A percentile compares a stretch with the other conserved stretches of the same genome.
These are phyloP conservation scores for Rhodamnia argentea DNA, from an alignment of 345 rosid genomes.

Conservation along the genomic window DNA sequence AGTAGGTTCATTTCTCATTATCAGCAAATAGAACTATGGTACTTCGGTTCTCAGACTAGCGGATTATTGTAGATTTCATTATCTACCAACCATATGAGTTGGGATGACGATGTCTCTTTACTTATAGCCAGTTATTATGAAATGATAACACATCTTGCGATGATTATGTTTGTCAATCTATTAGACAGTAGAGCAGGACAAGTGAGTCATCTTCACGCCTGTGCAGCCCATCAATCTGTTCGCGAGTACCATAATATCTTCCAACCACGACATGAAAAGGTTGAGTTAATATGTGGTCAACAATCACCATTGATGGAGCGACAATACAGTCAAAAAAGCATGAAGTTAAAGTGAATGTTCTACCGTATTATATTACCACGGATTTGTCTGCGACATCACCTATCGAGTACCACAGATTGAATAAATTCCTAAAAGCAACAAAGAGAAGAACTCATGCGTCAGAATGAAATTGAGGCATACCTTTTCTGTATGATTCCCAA, in stretches of 20 bases:
- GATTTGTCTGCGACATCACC: not conserved
- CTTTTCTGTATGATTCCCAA: constrained; percentile 87
- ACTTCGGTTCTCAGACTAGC: not conserved
- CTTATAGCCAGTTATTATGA: not conserved
- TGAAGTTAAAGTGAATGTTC: not conserved
- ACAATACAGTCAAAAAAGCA: not conserved
- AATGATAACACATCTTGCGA: not conserved
- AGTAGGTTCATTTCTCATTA: not conserved
- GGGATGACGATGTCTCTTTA: not conserved
- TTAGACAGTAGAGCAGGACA: no score
- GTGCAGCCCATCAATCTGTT: not conserved
- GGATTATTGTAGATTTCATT: not conserved
- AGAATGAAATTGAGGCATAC: constrained; percentile 12
- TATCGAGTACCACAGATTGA: not conserved
- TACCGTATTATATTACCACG: not conserved
- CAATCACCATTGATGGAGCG: not conserved
- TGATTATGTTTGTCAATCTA: no score
- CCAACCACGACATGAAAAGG: not conserved
- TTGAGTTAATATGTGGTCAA: not conserved
- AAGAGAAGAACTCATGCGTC: not conserved
- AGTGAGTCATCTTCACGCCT: no score
- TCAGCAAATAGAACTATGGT: not conserved
- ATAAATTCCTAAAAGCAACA: not conserved
- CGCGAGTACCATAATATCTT: not conserved
- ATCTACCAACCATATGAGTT: not conserved